A percentile compares a stretch with the other conserved stretches of the same genome.
Conservation (phyloP, 805 yeast genomes). For the Saturnispora bothae region DNA sequence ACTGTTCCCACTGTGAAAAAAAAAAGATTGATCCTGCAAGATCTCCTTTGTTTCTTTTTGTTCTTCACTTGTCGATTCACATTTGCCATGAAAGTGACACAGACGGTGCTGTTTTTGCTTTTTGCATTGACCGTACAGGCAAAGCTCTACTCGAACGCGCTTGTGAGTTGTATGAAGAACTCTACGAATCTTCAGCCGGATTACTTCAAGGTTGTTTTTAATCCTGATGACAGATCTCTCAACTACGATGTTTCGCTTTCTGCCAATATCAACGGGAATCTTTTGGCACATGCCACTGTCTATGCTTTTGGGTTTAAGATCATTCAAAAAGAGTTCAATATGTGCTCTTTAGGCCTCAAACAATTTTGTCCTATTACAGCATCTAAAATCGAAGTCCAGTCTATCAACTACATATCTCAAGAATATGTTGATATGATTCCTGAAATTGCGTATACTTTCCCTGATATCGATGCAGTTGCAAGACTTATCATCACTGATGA, state of each 20-base stretch:
- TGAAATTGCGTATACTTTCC: conserved; percentile 76
- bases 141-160: conserved; percentile 51
- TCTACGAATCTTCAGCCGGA: conserved; percentile 63
- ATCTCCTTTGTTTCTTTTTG: not conserved
- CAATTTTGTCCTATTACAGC: conserved; percentile 87
- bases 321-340: conserved; percentile 45
- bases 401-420: conserved; percentile 48
- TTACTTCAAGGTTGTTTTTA: conserved; percentile 62
- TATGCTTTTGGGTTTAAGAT: conserved; percentile 80
- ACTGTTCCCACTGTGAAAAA: too few species aligned
- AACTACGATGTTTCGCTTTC: conserved; percentile 60
- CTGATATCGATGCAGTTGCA: conserved; percentile 75
- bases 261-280: conserved; percentile 55
- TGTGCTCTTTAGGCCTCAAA: conserved; percentile 64
- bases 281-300: conserved; percentile 60
- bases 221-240: conserved; percentile 61
- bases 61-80: too few species aligned
- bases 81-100: not conserved
- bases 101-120: not conserved
- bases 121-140: conserved; percentile 18
- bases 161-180: conserved; percentile 78
- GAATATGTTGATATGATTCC: conserved; percentile 53
- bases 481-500: conserved; percentile 36
- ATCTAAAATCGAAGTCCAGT: conserved; percentile 67
- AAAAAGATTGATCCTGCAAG: not conserved